Conservation (phyloP, 495 filamentous ascomycete species). For the Penicillium tannophilum region DNA sequence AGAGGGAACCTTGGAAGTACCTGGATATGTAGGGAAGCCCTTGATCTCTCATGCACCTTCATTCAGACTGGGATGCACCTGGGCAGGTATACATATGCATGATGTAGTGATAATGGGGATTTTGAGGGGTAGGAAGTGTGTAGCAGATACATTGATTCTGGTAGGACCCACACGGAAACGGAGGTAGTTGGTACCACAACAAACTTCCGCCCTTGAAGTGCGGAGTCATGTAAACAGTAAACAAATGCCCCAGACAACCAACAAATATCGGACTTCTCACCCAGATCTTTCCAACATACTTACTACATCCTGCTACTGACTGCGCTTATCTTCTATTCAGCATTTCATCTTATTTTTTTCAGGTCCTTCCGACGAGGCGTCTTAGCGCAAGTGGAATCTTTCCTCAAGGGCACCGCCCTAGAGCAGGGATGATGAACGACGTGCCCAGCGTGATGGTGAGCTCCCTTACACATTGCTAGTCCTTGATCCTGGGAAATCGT, state of each 20-base stretch:
- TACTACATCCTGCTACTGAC: neutral
- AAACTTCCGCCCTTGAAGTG: constrained; percentile 34
- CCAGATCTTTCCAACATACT: neutral
- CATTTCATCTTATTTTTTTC: neutral
- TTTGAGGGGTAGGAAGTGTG: constrained; percentile 4
- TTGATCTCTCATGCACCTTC: neutral
- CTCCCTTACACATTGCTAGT: constrained; percentile 15
- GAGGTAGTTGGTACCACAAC: constrained; percentile 28
- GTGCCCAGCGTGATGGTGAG: constrained; percentile 19
- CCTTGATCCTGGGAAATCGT: constrained; percentile 9
- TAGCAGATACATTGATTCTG: constrained; percentile 9
- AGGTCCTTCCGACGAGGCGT: constrained; percentile 2
- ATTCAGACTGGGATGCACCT: neutral
- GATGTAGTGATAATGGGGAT: neutral
- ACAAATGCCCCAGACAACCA: constrained; percentile 1
- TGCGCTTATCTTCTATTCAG: constrained; percentile 1
- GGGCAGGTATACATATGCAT: constrained; percentile 2
- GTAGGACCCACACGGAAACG: neutral
- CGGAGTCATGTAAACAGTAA: constrained; percentile 34
- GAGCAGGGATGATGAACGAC: constrained; percentile 24
- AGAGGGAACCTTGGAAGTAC: constrained; percentile 3
- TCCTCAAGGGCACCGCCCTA: constrained; percentile 22
- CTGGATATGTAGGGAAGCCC: constrained; percentile 5
- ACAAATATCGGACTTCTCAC: neutral
- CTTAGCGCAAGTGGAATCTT: constrained; percentile 2